Conservation (phyloP, 257 asterid genomes). For the Echites panduratus region DNA sequence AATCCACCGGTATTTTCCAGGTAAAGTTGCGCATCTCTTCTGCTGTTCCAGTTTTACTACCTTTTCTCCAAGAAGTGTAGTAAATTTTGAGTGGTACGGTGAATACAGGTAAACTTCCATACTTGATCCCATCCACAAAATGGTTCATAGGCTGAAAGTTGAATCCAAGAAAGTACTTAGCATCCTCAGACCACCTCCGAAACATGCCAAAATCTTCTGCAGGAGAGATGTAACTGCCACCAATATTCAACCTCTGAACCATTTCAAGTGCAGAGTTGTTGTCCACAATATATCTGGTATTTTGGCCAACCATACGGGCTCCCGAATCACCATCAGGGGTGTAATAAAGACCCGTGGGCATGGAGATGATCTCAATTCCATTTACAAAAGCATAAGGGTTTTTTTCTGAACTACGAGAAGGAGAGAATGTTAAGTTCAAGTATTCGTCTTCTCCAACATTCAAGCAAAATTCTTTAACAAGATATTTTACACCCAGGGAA, state of each 20-base stretch:
- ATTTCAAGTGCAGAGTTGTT: conserved; percentile 17
- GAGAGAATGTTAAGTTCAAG: conserved; percentile 31
- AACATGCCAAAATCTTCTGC: conserved; percentile 21
- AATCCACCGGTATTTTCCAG: conserved; percentile 7
- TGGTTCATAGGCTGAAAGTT: conserved; percentile 25
- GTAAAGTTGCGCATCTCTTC: background rate
- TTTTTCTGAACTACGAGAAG: conserved; percentile 7
- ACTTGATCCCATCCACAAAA: background rate
- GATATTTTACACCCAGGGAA: conserved; percentile 9
- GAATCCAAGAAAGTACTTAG: conserved; percentile 32
- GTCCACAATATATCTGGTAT: conserved; percentile 1
- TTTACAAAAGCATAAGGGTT: conserved; percentile 20
- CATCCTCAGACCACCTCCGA: conserved; percentile 29
- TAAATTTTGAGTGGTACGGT: conserved; percentile 10
- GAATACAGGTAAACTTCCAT: background rate
- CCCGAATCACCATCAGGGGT: conserved; percentile 38
- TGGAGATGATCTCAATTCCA: conserved; percentile 40
- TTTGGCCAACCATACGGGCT: conserved; percentile 11
- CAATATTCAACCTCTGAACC: conserved; percentile 15
- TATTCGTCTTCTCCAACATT: conserved; percentile 20
- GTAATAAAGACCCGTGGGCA: conserved; percentile 36
- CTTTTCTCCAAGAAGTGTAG: conserved; percentile 12
- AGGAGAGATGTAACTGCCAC: conserved; percentile 14
- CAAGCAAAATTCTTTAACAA: conserved; percentile 47
- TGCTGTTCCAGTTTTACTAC: background rate